A percentile compares a stretch with the other conserved stretches of the same genome.
phyloP scores from a whole-genome alignment of 2,329 filamentous ascomycete species.

The Pseudogymnoascus sp. region DNA sequence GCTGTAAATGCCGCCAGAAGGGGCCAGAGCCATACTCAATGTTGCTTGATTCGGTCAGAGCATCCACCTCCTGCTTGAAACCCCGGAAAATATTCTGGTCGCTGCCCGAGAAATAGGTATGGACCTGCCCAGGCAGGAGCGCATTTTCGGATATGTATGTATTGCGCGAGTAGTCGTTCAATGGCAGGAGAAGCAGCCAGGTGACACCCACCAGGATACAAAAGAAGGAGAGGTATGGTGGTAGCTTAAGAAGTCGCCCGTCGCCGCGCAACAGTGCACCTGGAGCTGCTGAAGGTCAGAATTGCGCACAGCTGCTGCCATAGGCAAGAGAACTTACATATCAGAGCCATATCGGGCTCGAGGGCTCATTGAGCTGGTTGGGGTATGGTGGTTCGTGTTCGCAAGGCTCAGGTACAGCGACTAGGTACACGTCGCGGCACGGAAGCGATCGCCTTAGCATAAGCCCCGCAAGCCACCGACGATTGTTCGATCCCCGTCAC shows the following conservation, averaged over 20 bases:
- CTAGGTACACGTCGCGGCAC: not conserved
- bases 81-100: slow-evolving; percentile 92
- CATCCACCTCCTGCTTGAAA: slow-evolving; percentile 76
- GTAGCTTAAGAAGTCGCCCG: slow-evolving; percentile 72
- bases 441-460: slow-evolving; percentile 4
- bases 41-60: slow-evolving; percentile 47
- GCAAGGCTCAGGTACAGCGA: not conserved
- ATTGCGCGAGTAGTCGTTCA: slow-evolving; percentile 81
- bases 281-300: slow-evolving; percentile 34
- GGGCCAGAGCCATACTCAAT: slow-evolving; percentile 37
- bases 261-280: slow-evolving; percentile 69
- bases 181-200: slow-evolving; percentile 84
- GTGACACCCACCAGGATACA: slow-evolving; percentile 78
- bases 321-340: slow-evolving; percentile 6
- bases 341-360: slow-evolving; percentile 14
- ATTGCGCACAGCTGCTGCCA: not conserved
- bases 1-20: slow-evolving; percentile 28
- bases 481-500: not conserved
- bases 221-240: slow-evolving; percentile 78
- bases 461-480: not conserved
- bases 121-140: slow-evolving; percentile 87
- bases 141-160: slow-evolving; percentile 99
- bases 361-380: slow-evolving; percentile 1
- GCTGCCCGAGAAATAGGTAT: slow-evolving; percentile 94
- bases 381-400: not conserved